Percentiles rank a stretch among this genome's conserved stretches.
These are phyloP conservation scores for Cutaneotrichosporon mucoides DNA, from an alignment of 1,284 basidiomycete species.

Conservation along the genomic window DNA sequence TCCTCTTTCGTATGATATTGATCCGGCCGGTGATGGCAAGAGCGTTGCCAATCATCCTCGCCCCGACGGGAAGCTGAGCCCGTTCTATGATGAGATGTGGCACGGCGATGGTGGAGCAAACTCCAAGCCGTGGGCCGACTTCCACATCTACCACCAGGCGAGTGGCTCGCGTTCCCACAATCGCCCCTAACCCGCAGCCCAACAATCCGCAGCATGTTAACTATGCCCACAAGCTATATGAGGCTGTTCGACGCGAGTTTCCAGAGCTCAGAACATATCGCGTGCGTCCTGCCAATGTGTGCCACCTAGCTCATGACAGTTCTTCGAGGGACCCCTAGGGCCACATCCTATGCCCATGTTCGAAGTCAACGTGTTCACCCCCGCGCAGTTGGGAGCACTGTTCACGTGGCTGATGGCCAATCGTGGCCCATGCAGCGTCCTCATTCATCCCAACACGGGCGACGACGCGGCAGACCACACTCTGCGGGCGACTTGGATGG, in stretches of 20 bases:
- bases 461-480: slow-evolving; percentile 61
- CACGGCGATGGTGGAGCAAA: not conserved
- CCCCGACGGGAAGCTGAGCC: slow-evolving; percentile 15
- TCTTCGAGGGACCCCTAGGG: slow-evolving; percentile 19
- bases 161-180: not conserved
- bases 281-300: slow-evolving; percentile 5
- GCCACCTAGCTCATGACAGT: slow-evolving; percentile 7
- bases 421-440: slow-evolving; percentile 64
- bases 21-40: slow-evolving; percentile 57
- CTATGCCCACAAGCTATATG: slow-evolving; percentile 22
- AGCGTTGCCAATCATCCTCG: slow-evolving; percentile 48
- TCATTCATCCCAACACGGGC: slow-evolving; percentile 69
- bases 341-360: slow-evolving; percentile 60
- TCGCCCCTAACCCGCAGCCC: slow-evolving; percentile 5
- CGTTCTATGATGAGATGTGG: slow-evolving; percentile 19
- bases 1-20: slow-evolving; percentile 51
- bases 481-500: slow-evolving; percentile 65
- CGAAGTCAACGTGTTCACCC: slow-evolving; percentile 63
- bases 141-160: slow-evolving; percentile 23
- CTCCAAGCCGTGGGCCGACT: slow-evolving; percentile 14
- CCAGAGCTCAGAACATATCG: slow-evolving; percentile 21
- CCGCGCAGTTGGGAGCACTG: slow-evolving; percentile 62
- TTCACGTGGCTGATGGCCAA: slow-evolving; percentile 63
- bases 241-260: slow-evolving; percentile 22
- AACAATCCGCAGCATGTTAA: slow-evolving; percentile 19